Evolutionary conservation across 768 basidiomycete species (phyloP), one percentile per base, ranked within the genome.

Genomic region (Boletus vermiculosoides): DNA sequence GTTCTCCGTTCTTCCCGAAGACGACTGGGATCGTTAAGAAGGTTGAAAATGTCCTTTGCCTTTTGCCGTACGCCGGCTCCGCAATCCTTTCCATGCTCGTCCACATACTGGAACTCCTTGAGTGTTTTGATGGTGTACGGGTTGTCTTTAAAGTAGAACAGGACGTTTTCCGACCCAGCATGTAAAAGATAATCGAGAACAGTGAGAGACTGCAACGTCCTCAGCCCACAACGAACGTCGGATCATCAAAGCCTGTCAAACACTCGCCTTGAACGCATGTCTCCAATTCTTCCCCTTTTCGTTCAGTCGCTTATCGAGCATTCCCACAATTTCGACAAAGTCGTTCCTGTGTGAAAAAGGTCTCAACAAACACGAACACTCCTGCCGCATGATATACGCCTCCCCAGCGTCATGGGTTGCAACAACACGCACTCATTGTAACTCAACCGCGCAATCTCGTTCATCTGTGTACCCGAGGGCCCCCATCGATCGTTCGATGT

Each of bases 261-360:
- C 23, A 62, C 80, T 57, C 55, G 87, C 93, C 82, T 98, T 98
- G 84, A 97, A 98, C 56, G 98, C 96, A 78, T 99, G 97, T 51
- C 96, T 83, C 97, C 97, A 99, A 67, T 98, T 98, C 84, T 98
- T 98, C 37, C 97, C 97, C 79, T 97, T 98, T 78, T 99, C 97
- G 65, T 94, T 94, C 59, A 99, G 77, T 50, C 97, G 86, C 75
- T 99, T 98, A 76, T 98, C 97, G 48, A 99, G 81, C 93, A 98
- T 97, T 78, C 98, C 97, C 94, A 99, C 98, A 67, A 99, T 92
- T 76, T 99, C 97, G 13, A 98, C 94, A 71, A 99, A 99, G 67
- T 98, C 95, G 57, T 86, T 89, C 74, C 94, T 83, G 54, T 56
- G 33, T 34, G 42, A 42, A 41, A 45, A 44, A 34, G 23, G 31